A percentile compares a stretch with the other conserved stretches of the same genome.
Evolutionary conservation across 2,329 filamentous ascomycete genomes (phyloP).

Genomic region (Paracoccidioides lutzii): DNA sequence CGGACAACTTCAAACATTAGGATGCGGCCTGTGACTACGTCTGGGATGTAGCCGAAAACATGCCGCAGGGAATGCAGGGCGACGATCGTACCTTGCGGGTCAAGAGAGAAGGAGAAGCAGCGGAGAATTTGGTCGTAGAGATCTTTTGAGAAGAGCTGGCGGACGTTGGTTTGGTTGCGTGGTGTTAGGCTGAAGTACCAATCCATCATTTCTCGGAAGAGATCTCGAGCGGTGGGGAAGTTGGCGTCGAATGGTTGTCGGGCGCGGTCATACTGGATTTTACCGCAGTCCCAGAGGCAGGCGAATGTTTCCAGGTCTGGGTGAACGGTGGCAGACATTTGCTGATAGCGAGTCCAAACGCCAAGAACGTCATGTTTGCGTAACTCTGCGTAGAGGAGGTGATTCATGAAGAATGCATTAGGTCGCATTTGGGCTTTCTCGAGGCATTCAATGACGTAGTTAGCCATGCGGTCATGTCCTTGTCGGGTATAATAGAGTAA

Average conservation of each 20-base stretch:
- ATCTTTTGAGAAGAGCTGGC: constrained; percentile 33
- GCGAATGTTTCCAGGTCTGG: constrained; percentile 59
- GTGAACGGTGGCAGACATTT: constrained; percentile 41
- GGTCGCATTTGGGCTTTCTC: constrained; percentile 50
- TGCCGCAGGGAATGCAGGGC: constrained; percentile 35
- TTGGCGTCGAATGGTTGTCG: constrained; percentile 34
- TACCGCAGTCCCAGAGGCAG: constrained; percentile 48
- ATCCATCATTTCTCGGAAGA: constrained; percentile 39
- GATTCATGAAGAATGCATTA: constrained; percentile 67
- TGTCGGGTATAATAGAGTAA: constrained; percentile 58
- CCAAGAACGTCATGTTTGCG: constrained; percentile 44
- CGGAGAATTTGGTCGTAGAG: constrained; percentile 41
- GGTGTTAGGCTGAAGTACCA: constrained; percentile 28
- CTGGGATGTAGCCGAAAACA: constrained; percentile 34
- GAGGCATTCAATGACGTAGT: constrained; percentile 51
- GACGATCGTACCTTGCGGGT: constrained; percentile 38
- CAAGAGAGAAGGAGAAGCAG: constrained; percentile 38
- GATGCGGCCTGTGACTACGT: constrained; percentile 34
- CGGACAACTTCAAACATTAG: constrained; percentile 39
- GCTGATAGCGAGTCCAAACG: constrained; percentile 44
- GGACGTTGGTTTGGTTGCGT: constrained; percentile 17
- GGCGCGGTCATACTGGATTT: constrained; percentile 36
- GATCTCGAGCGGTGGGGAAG: constrained; percentile 32
- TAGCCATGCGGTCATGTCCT: constrained; percentile 44
- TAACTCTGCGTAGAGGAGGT: constrained; percentile 55